phyloP scores from a whole-genome alignment of 129 eudicot species.

The Helichrysum umbraculigerum region DNA sequence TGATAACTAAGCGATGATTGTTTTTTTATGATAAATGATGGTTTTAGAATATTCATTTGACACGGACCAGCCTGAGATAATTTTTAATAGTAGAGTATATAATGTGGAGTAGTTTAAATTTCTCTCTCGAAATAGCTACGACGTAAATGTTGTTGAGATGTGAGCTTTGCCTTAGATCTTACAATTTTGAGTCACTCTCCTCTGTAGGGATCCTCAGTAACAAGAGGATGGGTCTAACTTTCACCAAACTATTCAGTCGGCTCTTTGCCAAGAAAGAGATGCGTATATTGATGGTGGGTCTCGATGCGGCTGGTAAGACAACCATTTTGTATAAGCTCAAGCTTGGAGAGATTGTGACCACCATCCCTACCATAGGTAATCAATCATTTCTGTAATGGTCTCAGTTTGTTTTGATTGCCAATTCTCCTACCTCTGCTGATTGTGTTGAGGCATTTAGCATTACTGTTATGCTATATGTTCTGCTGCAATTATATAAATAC shows the following conservation, averaged over 20 bases:
- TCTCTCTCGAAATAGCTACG: background rate
- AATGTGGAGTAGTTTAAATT: background rate
- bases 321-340: slow-evolving; percentile 98
- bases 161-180: slow-evolving; percentile 16
- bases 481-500: background rate
- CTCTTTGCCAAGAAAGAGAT: slow-evolving; percentile 99
- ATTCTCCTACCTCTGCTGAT: background rate
- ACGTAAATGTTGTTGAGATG: background rate
- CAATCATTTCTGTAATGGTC: slow-evolving; percentile 7
- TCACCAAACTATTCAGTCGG: slow-evolving; percentile 94
- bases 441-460: background rate
- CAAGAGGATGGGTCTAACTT: slow-evolving; percentile 84
- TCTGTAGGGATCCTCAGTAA: slow-evolving; percentile 44
- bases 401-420: slow-evolving; percentile 19
- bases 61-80: slow-evolving; percentile 12
- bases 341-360: slow-evolving; percentile 98
- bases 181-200: background rate
- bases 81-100: background rate
- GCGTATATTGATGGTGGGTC: slow-evolving; percentile 99
- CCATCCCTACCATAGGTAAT: slow-evolving; percentile 95
- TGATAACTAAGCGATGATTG: slow-evolving; percentile 7
- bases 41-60: background rate
- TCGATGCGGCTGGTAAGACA: slow-evolving; percentile 99
- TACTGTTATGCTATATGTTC: background rate
- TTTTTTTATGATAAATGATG: background rate